These are phyloP conservation scores for Helianthus tuberosus DNA, from an alignment of 129 eudicot genomes.

Conservation along the genomic window DNA sequence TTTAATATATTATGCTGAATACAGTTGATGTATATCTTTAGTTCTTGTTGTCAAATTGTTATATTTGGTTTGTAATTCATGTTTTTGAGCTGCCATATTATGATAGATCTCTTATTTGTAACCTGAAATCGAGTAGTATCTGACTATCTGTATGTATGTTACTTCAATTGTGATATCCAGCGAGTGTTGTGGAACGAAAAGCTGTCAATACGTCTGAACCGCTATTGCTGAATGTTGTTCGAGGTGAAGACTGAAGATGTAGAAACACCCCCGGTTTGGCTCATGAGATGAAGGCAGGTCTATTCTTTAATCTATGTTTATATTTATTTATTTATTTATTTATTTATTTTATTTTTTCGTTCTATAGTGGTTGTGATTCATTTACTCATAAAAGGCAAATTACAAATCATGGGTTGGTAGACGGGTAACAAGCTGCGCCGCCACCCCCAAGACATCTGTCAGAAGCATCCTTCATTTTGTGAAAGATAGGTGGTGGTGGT, in stretches of 20 bases:
- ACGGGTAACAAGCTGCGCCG: too few relatives aligned
- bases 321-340: too few relatives aligned
- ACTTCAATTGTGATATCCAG: constrained; percentile 41
- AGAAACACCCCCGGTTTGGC: constrained; percentile 98
- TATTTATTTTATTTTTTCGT: too few relatives aligned
- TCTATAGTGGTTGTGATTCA: too few relatives aligned
- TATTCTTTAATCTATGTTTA: too few relatives aligned
- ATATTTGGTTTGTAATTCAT: not conserved
- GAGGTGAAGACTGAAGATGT: constrained; percentile 87
- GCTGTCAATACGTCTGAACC: constrained; percentile 68
- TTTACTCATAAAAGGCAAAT: too few relatives aligned
- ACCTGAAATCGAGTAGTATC: not conserved
- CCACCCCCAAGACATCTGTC: too few relatives aligned
- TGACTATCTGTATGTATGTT: not conserved
- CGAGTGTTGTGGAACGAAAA: constrained; percentile 78
- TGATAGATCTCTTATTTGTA: not conserved
- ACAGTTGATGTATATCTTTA: too few relatives aligned
- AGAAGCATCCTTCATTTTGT: too few relatives aligned
- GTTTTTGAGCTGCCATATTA: not conserved
- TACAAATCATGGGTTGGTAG: too few relatives aligned
- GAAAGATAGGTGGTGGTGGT: too few relatives aligned
- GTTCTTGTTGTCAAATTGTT: not conserved
- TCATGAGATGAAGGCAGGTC: constrained; percentile 99
- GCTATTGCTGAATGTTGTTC: constrained; percentile 77
- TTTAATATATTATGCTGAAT: too few relatives aligned